A percentile compares a stretch with the other conserved stretches of the same genome.
phyloP scores from a whole-genome alignment of 192 early-diverging fungal genomes.

The Coemansia sp. region DNA sequence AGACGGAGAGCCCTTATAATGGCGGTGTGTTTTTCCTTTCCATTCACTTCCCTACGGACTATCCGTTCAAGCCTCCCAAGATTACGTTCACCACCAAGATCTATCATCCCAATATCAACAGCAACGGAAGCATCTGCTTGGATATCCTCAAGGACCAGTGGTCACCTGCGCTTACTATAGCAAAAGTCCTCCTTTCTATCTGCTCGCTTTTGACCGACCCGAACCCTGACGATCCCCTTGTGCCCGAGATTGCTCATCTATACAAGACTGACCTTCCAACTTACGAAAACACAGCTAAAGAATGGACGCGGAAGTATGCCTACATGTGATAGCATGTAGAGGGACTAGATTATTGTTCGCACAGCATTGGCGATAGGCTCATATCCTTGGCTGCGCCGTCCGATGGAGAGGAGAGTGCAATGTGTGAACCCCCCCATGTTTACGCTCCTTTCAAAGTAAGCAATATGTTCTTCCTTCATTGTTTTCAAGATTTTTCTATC shows the following conservation, averaged over 20 bases:
- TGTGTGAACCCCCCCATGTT: neutral
- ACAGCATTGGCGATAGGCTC: neutral
- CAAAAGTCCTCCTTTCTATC: constrained; percentile 97
- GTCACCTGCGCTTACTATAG: constrained; percentile 98
- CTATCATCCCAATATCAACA: constrained; percentile 99
- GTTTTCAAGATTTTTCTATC: neutral
- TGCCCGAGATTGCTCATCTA: constrained; percentile 96
- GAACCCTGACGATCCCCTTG: constrained; percentile 97
- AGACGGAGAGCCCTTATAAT: constrained; percentile 89
- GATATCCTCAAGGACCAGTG: constrained; percentile 99
- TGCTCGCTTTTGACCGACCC: constrained; percentile 98
- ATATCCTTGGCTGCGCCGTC: neutral
- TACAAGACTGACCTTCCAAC: constrained; percentile 93
- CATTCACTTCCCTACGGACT: constrained; percentile 98
- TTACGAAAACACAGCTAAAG: constrained; percentile 87
- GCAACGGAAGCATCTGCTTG: constrained; percentile 96
- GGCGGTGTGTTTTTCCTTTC: constrained; percentile 96
- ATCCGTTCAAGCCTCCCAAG: constrained; percentile 98
- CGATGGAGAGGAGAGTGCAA: neutral
- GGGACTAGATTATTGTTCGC: neutral
- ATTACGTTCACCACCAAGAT: constrained; percentile 95
- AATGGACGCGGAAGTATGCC: constrained; percentile 94
- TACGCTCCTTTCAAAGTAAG: neutral
- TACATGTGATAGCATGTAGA: constrained; percentile 36
- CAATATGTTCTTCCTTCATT: neutral